Conservation (phyloP, 441 rosid genomes). For the Erodium chrysanthum region DNA sequence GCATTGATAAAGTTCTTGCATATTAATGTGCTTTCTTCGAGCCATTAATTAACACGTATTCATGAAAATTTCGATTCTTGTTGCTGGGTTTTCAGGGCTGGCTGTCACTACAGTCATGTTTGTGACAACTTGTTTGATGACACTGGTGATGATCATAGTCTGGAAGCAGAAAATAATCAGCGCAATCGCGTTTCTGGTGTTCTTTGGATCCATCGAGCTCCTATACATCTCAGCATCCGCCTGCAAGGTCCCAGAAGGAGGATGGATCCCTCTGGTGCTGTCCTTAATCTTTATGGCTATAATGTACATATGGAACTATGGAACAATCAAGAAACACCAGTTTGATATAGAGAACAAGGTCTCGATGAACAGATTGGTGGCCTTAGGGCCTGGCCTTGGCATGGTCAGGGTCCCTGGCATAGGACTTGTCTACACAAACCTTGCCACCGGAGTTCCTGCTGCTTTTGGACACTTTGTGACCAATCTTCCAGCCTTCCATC, state of each 20-base stretch:
- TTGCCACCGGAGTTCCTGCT: conserved; percentile 84
- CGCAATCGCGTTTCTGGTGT: conserved; percentile 60
- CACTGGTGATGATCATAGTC: conserved; percentile 73
- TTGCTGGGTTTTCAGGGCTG: conserved; percentile 43
- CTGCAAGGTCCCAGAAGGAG: conserved; percentile 89
- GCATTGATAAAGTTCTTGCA: neutral
- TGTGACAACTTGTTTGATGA: conserved; percentile 83
- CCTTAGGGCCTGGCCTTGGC: conserved; percentile 84
- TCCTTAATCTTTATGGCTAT: conserved; percentile 69
- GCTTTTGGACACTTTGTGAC: conserved; percentile 92
- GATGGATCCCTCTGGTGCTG: conserved; percentile 92
- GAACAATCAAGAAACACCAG: conserved; percentile 78
- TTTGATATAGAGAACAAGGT: conserved; percentile 87
- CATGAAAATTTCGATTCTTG: neutral
- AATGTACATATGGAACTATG: conserved; percentile 93
- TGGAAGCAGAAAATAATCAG: conserved; percentile 77
- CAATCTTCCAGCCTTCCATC: conserved; percentile 93
- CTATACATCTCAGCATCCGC: conserved; percentile 96
- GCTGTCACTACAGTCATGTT: conserved; percentile 97
- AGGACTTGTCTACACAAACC: conserved; percentile 79
- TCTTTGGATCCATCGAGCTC: conserved; percentile 74
- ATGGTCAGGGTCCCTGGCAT: conserved; percentile 86
- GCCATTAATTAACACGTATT: neutral
- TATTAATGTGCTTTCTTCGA: neutral
- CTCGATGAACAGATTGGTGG: conserved; percentile 87